These are phyloP conservation scores for Solanum gracilifrons DNA, from an alignment of 257 asterid genomes.

Conservation along the genomic window DNA sequence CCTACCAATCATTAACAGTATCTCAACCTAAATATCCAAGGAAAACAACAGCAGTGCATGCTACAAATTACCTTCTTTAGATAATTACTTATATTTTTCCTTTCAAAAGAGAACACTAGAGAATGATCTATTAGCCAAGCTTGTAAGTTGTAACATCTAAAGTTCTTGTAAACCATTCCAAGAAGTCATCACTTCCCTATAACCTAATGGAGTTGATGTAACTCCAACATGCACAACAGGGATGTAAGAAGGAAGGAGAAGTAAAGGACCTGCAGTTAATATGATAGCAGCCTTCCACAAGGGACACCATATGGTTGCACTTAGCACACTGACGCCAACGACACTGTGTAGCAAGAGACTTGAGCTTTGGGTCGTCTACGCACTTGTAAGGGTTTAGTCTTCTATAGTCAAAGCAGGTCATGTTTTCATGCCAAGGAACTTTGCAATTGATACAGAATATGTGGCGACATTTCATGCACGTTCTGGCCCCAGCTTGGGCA, in stretches of 20 bases:
- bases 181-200: background rate
- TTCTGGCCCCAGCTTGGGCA: background rate
- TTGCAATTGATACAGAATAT: conserved; percentile 17
- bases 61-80: background rate
- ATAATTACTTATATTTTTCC: background rate
- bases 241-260: background rate
- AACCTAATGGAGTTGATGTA: background rate
- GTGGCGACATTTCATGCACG: conserved; percentile 6
- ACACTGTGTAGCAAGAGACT: conserved; percentile 2
- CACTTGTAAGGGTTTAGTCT: background rate
- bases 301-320: conserved; percentile 20
- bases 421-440: conserved; percentile 17
- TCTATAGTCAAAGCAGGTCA: conserved; percentile 13
- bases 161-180: background rate
- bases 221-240: background rate
- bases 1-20: background rate
- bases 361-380: conserved; percentile 7
- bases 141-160: background rate
- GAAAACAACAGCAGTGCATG: background rate
- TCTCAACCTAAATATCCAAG: background rate
- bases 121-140: background rate
- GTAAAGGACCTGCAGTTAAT: background rate
- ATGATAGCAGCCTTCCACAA: conserved; percentile 16
- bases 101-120: background rate
- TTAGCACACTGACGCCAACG: conserved; percentile 14